Conservation (phyloP, 352 stramenopile genomes). For the Pythium grandisporangium region DNA sequence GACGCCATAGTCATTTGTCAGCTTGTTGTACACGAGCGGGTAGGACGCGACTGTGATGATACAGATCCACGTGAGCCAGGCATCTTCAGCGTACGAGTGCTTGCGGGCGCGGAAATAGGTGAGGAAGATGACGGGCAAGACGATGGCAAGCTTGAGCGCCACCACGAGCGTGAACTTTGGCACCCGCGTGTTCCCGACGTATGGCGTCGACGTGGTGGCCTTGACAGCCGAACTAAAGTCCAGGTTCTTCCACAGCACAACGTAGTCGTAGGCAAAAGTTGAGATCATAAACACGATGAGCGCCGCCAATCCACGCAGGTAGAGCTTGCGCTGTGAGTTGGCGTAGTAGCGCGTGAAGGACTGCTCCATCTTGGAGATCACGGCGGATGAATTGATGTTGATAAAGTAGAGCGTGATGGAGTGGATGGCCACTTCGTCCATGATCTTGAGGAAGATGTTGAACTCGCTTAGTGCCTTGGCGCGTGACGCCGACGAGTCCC, state of each 20-base stretch:
- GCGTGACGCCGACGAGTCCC: conserved; percentile 43
- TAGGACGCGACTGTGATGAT: conserved; percentile 50
- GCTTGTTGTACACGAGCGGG: conserved; percentile 74
- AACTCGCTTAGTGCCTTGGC: conserved; percentile 59
- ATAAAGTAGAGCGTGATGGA: conserved; percentile 77
- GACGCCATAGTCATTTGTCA: conserved; percentile 74
- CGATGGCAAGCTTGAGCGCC: conserved; percentile 45
- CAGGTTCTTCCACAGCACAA: conserved; percentile 44
- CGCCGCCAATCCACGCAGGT: conserved; percentile 42
- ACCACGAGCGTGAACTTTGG: conserved; percentile 64
- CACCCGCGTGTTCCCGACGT: conserved; percentile 24
- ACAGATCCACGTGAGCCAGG: conserved; percentile 66
- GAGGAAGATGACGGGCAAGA: conserved; percentile 49
- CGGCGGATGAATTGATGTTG: conserved; percentile 53
- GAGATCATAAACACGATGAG: conserved; percentile 62
- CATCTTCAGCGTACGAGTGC: conserved; percentile 45
- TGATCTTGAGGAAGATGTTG: conserved; percentile 70
- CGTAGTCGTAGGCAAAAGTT: conserved; percentile 70
- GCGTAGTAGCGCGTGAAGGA: conserved; percentile 76
- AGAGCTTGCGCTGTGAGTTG: conserved; percentile 52
- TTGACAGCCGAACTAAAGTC: conserved; percentile 32
- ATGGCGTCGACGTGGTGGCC: conserved; percentile 11
- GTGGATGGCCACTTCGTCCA: conserved; percentile 76
- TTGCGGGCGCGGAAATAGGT: conserved; percentile 62
- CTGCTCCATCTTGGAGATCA: conserved; percentile 72